A percentile compares a stretch with the other conserved stretches of the same genome.
Evolutionary conservation across 148 eudicot genomes (phyloP).

Genomic region (Camellia sinensis): DNA sequence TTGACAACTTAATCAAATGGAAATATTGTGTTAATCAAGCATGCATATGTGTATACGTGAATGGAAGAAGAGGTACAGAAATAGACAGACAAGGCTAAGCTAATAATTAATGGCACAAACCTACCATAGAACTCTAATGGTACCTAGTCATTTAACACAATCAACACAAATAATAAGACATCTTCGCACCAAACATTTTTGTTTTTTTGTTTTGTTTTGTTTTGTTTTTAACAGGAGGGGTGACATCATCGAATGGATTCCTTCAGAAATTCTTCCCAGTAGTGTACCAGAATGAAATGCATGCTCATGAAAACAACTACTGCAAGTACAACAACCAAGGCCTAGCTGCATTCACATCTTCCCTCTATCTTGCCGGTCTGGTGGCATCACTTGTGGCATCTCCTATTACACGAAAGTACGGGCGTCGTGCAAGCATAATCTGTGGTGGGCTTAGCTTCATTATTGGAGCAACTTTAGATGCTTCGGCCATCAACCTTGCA

Average conservation of each 20-base stretch:
- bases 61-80: neutral
- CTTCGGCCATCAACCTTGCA: conserved; percentile 58
- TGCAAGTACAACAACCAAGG: conserved; percentile 94
- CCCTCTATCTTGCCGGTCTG: conserved; percentile 79
- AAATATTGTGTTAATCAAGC: neutral
- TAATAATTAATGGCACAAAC: too few species aligned
- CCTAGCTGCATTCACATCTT: conserved; percentile 80
- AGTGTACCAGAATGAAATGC: conserved; percentile 51
- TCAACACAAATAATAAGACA: too few species aligned
- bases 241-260: conserved; percentile 84
- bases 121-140: neutral
- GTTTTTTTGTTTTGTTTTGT: too few species aligned
- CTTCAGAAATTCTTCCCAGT: conserved; percentile 61
- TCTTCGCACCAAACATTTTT: neutral
- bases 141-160: neutral
- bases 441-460: conserved; percentile 74
- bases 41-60: neutral
- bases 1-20: neutral
- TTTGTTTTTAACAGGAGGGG: conserved; percentile 53
- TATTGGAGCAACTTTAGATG: conserved; percentile 68
- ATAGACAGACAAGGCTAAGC: neutral
- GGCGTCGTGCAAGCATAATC: conserved; percentile 66
- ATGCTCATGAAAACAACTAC: conserved; percentile 69
- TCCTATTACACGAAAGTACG: conserved; percentile 58
- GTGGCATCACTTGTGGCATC: conserved; percentile 73